phyloP scores from a whole-genome alignment of 441 rosid genomes.

The Rhodomyrtus psidioides region DNA sequence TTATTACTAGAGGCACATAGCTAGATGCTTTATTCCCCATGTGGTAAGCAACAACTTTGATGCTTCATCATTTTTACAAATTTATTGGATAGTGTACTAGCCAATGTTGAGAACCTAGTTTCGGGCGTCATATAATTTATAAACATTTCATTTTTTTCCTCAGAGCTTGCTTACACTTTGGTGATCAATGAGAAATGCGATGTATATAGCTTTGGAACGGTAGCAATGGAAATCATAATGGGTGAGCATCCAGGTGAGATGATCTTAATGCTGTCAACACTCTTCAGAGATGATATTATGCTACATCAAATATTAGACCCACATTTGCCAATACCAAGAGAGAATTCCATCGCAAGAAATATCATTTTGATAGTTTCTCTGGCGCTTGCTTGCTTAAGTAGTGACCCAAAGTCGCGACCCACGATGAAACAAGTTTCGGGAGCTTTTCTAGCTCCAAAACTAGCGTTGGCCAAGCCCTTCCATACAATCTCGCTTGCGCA shows the following conservation, averaged over 20 bases:
- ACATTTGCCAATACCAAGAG: not conserved
- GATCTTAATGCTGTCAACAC: not conserved
- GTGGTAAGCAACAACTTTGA: not conserved
- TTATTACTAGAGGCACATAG: not conserved
- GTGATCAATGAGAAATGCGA: not conserved
- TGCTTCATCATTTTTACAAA: not conserved
- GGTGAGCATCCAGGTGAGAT: not conserved
- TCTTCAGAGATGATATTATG: not conserved
- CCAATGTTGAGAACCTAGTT: not conserved
- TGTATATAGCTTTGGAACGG: rapidly evolving
- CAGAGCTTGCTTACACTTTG: not conserved
- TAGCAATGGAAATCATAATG: not conserved
- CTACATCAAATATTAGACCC: not conserved
- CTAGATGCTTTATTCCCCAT: not conserved
- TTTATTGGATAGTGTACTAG: not conserved
- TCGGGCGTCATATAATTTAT: not conserved
- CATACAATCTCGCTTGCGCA: too few species aligned
- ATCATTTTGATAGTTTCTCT: too few species aligned
- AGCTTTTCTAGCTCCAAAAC: not conserved
- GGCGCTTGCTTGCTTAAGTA: too few species aligned
- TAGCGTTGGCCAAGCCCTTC: too few species aligned
- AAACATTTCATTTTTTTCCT: not conserved
- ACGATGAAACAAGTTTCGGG: not conserved
- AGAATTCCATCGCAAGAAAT: too few species aligned
- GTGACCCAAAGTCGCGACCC: too few species aligned